Conservation (phyloP, 2,329 filamentous ascomycete species). For the Thermoascus crustaceus region DNA sequence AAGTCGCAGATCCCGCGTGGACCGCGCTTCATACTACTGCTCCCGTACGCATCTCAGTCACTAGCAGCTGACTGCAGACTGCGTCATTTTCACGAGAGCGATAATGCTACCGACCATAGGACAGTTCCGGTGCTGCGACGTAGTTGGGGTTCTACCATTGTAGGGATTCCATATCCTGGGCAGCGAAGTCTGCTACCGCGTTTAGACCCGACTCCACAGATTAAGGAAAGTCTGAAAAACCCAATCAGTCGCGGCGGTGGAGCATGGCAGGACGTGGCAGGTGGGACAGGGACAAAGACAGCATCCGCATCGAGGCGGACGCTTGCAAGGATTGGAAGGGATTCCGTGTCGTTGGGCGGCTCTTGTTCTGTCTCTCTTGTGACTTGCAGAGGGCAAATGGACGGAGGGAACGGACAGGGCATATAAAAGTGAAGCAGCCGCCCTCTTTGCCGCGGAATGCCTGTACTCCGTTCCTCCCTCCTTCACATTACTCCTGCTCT, state of each 20-base stretch:
- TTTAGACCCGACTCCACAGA: constrained; percentile 1
- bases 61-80: neutral
- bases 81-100: too few relatives aligned
- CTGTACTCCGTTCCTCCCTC: neutral
- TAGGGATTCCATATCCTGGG: too few relatives aligned
- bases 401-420: constrained; percentile 1
- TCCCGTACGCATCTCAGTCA: neutral
- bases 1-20: constrained; percentile 1
- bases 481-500: too few relatives aligned
- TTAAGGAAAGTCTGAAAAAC: constrained; percentile 3
- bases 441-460: neutral
- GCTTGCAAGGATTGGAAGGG: constrained; percentile 14
- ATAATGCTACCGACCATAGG: too few relatives aligned
- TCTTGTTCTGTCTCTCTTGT: constrained; percentile 3
- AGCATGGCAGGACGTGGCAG: constrained; percentile 14
- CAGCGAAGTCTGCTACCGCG: neutral
- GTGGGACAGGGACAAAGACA: constrained; percentile 22
- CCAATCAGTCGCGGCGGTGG: constrained; percentile 14
- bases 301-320: constrained; percentile 18
- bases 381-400: constrained; percentile 1
- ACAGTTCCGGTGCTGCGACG: neutral
- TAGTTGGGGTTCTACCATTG: too few relatives aligned
- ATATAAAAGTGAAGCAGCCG: constrained; percentile 1
- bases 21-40: too few relatives aligned
- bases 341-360: constrained; percentile 4